A percentile compares a stretch with the other conserved stretches of the same genome.
Conservation (phyloP, 2,329 filamentous ascomycete species). For the Monilinia polystroma region DNA sequence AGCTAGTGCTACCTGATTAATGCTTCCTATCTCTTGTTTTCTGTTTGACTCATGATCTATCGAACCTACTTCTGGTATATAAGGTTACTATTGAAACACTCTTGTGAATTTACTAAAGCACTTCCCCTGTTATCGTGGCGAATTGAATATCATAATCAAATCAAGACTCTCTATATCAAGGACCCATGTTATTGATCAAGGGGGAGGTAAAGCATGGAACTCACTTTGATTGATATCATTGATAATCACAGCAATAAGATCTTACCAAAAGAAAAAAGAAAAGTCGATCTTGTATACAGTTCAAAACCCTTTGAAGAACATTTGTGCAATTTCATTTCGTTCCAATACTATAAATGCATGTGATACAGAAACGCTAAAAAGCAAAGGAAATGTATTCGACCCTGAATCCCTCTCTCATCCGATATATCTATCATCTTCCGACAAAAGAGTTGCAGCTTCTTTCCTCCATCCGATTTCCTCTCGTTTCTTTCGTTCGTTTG, state of each 20-base stretch:
- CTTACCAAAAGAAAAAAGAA: too few relatives aligned
- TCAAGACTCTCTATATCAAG: background rate
- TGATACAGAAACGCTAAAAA: conserved; percentile 20
- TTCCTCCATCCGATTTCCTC: background rate
- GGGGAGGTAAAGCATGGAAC: background rate
- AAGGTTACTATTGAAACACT: too few relatives aligned
- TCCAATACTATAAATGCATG: conserved; percentile 33
- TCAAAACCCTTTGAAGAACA: background rate
- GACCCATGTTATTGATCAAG: background rate
- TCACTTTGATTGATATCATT: background rate
- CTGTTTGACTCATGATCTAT: too few relatives aligned
- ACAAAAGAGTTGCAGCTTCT: background rate
- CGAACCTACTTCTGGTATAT: too few relatives aligned
- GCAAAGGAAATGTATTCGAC: conserved; percentile 38
- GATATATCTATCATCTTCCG: background rate
- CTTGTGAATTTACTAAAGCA: too few relatives aligned
- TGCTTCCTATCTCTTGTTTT: too few relatives aligned
- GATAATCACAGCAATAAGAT: background rate
- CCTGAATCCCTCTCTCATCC: background rate
- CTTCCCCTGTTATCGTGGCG: too few relatives aligned
- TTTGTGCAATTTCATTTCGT: background rate
- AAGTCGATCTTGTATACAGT: too few relatives aligned
- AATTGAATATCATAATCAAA: too few relatives aligned
- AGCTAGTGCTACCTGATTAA: too few relatives aligned
- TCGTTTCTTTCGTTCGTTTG: background rate